phyloP scores from a whole-genome alignment of 73 alveolate genomes.

The Paramecium caudatum region DNA sequence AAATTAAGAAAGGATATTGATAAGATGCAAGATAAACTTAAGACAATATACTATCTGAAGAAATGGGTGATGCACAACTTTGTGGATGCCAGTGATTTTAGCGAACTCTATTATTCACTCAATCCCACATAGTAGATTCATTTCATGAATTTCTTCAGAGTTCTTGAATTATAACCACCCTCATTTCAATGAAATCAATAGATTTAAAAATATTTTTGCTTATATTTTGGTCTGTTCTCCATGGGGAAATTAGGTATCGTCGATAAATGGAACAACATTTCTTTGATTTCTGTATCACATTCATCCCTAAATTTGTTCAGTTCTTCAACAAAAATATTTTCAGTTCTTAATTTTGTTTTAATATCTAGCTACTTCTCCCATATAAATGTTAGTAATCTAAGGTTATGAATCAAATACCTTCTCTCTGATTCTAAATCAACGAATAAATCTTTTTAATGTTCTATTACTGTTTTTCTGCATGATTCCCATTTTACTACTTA shows the following conservation, averaged over 20 bases:
- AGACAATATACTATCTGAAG: constrained; percentile 20
- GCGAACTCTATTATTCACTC: constrained; percentile 9
- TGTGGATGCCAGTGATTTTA: constrained; percentile 36
- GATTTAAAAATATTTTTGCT: constrained; percentile 63
- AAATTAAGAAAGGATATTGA: constrained; percentile 38
- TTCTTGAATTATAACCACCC: constrained; percentile 45
- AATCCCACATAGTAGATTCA: neutral
- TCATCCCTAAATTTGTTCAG: constrained; percentile 55
- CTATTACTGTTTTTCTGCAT: constrained; percentile 57
- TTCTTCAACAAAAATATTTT: constrained; percentile 66
- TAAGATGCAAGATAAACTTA: constrained; percentile 48
- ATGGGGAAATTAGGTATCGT: constrained; percentile 58
- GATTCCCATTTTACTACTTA: constrained; percentile 8
- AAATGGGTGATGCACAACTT: constrained; percentile 32
- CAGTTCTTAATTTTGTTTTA: constrained; percentile 34
- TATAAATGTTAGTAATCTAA: constrained; percentile 38
- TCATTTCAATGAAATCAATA: constrained; percentile 60
- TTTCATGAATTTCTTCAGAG: constrained; percentile 40
- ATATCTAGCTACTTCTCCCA: constrained; percentile 55
- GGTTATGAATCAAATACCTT: neutral
- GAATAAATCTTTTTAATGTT: constrained; percentile 48
- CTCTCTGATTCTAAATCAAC: constrained; percentile 54
- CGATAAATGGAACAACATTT: constrained; percentile 43
- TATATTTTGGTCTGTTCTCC: constrained; percentile 66
- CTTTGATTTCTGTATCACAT: constrained; percentile 23